Evolutionary conservation across 306 rosid species (phyloP).

Genomic region (Malus asiatica): DNA sequence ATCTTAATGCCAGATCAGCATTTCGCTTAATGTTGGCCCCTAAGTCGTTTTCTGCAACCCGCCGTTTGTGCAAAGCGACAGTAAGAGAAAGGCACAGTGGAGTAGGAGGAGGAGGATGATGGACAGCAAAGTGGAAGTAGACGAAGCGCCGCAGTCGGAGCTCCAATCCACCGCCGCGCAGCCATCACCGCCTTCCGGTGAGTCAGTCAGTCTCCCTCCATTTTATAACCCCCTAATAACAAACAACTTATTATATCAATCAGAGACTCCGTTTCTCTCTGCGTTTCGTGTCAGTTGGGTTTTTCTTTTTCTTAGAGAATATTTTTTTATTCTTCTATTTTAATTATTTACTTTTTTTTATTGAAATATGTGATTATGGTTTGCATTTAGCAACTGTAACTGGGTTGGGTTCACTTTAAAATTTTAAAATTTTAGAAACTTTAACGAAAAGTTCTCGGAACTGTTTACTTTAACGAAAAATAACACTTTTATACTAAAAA

Average conservation of each 20-base stretch:
- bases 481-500: too few species aligned
- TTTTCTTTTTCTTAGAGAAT: too few species aligned
- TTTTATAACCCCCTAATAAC: neutral
- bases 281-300: neutral
- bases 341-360: neutral
- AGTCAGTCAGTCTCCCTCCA: conserved; percentile 35
- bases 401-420: neutral
- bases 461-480: too few species aligned
- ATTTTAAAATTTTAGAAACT: too few species aligned
- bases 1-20: too few species aligned
- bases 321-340: neutral
- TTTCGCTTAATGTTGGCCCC: too few species aligned
- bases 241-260: neutral
- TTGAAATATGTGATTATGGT: neutral
- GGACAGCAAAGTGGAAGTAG: conserved; percentile 30
- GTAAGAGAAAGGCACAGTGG: neutral
- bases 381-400: neutral
- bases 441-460: too few species aligned
- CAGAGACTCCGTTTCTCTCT: too few species aligned
- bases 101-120: neutral
- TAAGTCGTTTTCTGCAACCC: neutral
- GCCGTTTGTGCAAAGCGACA: neutral
- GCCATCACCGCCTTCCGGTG: conserved; percentile 33
- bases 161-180: conserved; percentile 17
- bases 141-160: conserved; percentile 75